Base-by-base conservation (phyloP, 164 flowering plant genomes). In the Chimonanthus praecox region DNA sequence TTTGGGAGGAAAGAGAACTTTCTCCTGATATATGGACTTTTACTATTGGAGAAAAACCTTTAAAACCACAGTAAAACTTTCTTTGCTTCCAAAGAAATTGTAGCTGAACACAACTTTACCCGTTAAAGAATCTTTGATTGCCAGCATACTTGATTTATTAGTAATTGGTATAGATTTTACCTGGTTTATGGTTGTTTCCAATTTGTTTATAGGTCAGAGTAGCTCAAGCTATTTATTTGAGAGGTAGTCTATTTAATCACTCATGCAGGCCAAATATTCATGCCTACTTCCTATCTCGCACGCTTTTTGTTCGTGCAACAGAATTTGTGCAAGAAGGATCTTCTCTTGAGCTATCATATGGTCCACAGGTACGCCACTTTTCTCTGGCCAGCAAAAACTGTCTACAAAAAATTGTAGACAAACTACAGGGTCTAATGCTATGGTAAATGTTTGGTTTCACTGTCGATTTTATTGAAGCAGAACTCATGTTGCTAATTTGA, bases 221-320 rank as follows among this genome's bases (percentile, higher is more conserved):
- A 48, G 98, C 93, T 73, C 96, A 89, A 85, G 98, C 97, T 74
- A 83, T 94, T 45, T 94, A 94, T 79, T 71, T 67, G 68, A 76
- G 72, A 78, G 98, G 92, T 43, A 92, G 98, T 79, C 77, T 94
- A 80, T 90, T 90, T 76, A 94, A 94, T 82, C 98, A 94, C 77
- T 94, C 98, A 67, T 94, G 98, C 81, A 81, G 76, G 82, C 97
- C 98, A 76, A 94, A 90, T 63, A 78, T 88, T 76, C 94, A 94
- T 81, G 84, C 90, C 65, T 92, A 94, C 84, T 92, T 94, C 80
- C 80, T 88, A 64, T 87, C 91, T 49, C 96, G 98, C 46, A 85
- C 84, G 50, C 92, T 94, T 44, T 82, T 82, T 60, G 66, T 94
- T 21, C 86, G 92, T 73, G 77, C 97, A 50, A 89, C 91, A 72